phyloP scores from a whole-genome alignment of 192 early-diverging fungal species.

The Anaeromyces robustus region DNA sequence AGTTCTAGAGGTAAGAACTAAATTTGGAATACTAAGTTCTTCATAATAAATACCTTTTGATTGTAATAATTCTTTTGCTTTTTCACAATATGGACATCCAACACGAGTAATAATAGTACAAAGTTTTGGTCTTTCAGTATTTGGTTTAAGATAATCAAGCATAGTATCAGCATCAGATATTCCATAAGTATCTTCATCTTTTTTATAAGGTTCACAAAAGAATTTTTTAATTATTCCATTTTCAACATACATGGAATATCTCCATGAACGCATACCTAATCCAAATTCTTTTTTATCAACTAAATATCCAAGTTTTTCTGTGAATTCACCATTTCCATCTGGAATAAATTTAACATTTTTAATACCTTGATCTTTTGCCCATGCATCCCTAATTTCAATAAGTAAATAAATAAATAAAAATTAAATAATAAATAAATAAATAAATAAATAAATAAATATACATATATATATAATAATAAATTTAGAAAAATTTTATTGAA shows the following conservation, averaged over 20 bases:
- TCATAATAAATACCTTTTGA: neutral
- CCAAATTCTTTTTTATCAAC: neutral
- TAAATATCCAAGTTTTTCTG: neutral
- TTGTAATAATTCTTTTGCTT: neutral
- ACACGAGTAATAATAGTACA: neutral
- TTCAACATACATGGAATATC: neutral
- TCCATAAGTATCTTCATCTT: neutral
- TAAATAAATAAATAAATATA: too few species aligned
- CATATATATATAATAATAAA: too few species aligned
- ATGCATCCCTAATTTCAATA: neutral
- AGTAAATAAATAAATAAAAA: too few species aligned
- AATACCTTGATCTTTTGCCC: neutral
- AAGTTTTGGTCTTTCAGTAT: neutral
- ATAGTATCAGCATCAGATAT: neutral
- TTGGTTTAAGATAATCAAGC: neutral
- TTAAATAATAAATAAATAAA: conserved; percentile 2
- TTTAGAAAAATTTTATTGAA: too few species aligned
- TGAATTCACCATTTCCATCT: neutral
- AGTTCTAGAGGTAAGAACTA: neutral
- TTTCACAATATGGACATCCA: neutral
- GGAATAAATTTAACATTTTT: neutral
- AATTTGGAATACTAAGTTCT: neutral
- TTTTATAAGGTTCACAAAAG: neutral
- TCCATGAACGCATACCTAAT: neutral
- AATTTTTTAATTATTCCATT: neutral